phyloP scores from a whole-genome alignment of 1,139 yeast genomes.

The Yamadazyma trypodendri region DNA sequence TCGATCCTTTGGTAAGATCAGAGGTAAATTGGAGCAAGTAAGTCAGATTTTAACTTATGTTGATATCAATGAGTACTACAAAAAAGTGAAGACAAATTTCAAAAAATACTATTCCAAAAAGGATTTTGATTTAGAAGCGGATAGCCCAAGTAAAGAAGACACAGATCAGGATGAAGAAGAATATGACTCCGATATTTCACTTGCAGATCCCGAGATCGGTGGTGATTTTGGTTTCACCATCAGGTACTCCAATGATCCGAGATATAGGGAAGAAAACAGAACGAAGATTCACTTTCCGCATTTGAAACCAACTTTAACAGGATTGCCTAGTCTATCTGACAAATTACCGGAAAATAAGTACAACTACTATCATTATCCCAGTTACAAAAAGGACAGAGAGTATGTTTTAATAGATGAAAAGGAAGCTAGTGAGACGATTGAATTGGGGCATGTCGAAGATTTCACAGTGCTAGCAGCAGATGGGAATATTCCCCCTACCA shows the following conservation, averaged over 20 bases:
- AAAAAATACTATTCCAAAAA: constrained; percentile 24
- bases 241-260: constrained; percentile 26
- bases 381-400: constrained; percentile 19
- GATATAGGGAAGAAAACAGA: constrained; percentile 5
- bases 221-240: constrained; percentile 53
- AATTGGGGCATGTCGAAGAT: constrained; percentile 4
- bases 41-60: constrained; percentile 25
- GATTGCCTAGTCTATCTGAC: constrained; percentile 27
- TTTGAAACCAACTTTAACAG: constrained; percentile 29
- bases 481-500: neutral
- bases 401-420: constrained; percentile 18
- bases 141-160: constrained; percentile 16
- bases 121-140: constrained; percentile 30
- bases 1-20: constrained; percentile 49
- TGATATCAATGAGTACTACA: constrained; percentile 25
- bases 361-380: constrained; percentile 26
- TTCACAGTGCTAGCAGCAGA: constrained; percentile 4
- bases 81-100: constrained; percentile 17
- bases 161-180: constrained; percentile 35
- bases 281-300: constrained; percentile 27
- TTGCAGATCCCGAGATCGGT: constrained; percentile 52
- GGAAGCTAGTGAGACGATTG: neutral
- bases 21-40: constrained; percentile 52
- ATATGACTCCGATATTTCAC: constrained; percentile 47
- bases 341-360: constrained; percentile 29